Percentiles rank a stretch among this genome's conserved stretches.
Conservation (phyloP, 768 basidiomycete genomes). For the Lactifluus piperatus region DNA sequence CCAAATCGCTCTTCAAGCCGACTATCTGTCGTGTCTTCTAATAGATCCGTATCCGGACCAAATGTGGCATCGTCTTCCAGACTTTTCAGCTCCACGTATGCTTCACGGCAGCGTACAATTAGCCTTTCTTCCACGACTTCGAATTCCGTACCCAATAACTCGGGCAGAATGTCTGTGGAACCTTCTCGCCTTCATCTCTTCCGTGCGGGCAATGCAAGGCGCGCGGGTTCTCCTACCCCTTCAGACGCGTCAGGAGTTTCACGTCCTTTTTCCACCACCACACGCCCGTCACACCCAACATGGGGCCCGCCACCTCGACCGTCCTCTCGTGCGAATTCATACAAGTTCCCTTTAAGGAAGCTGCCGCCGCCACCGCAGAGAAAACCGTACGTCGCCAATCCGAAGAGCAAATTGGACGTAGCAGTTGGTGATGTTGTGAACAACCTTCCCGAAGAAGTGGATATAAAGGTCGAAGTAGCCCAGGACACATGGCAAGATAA, state of each 20-base stretch:
- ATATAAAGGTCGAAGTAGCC: conserved; percentile 75
- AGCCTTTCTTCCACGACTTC: conserved; percentile 46
- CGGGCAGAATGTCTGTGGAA: conserved; percentile 27
- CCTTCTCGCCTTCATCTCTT: conserved; percentile 28
- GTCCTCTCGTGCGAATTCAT: conserved; percentile 39
- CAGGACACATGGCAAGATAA: conserved; percentile 85
- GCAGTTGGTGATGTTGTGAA: conserved; percentile 92
- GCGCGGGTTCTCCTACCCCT: conserved; percentile 49
- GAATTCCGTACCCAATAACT: conserved; percentile 28
- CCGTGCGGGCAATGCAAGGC: conserved; percentile 33
- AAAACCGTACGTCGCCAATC: conserved; percentile 77
- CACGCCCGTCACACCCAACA: conserved; percentile 41
- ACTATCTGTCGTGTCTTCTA: conserved; percentile 43
- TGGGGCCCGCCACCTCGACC: conserved; percentile 65
- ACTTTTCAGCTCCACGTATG: conserved; percentile 57
- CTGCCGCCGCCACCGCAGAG: conserved; percentile 33
- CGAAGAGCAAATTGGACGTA: conserved; percentile 86
- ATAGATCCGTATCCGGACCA: conserved; percentile 66
- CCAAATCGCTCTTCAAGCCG: conserved; percentile 49
- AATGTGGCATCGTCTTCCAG: conserved; percentile 30
- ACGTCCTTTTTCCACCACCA: conserved; percentile 40
- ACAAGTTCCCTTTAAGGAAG: conserved; percentile 39
- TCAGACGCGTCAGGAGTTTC: conserved; percentile 50
- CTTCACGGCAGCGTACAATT: conserved; percentile 75
- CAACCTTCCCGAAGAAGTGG: conserved; percentile 71